Percentiles rank a stretch among this genome's conserved stretches.
phyloP scores from a whole-genome alignment of 116 monocot genomes.

The Thalassia testudinum region DNA sequence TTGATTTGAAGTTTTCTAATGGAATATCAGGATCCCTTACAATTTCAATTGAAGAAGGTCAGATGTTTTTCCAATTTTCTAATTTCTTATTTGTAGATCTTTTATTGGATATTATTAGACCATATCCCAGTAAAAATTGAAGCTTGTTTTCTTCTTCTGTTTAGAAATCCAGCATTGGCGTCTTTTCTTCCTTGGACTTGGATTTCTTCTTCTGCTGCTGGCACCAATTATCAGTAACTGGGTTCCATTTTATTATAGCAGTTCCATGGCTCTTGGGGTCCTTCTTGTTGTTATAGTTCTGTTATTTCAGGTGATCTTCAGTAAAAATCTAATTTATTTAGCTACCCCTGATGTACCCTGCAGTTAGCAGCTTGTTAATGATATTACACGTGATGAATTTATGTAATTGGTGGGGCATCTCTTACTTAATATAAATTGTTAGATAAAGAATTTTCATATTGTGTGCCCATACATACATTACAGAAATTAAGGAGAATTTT shows the following conservation, averaged over 20 bases:
- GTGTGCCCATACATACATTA: too few species aligned
- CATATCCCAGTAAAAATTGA: not conserved
- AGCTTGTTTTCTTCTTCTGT: not conserved
- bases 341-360: too few species aligned
- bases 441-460: not conserved
- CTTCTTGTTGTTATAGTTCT: constrained; percentile 70
- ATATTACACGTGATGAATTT: too few species aligned
- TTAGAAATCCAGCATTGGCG: constrained; percentile 90
- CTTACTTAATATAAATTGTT: not conserved
- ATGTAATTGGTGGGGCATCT: too few species aligned
- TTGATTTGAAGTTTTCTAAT: constrained; percentile 43
- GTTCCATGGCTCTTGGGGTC: constrained; percentile 79
- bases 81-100: not conserved
- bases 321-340: too few species aligned
- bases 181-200: constrained; percentile 65
- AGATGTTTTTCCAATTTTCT: not conserved
- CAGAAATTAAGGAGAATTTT: too few species aligned
- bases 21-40: constrained; percentile 24
- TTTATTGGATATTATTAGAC: not conserved
- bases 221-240: constrained; percentile 81
- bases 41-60: constrained; percentile 61
- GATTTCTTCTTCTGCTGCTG: constrained; percentile 47
- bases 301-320: constrained; percentile 61
- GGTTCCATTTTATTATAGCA: constrained; percentile 91
- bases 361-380: too few species aligned